These are phyloP conservation scores for Pichia scutulata DNA, from an alignment of 805 yeast genomes.

Conservation along the genomic window DNA sequence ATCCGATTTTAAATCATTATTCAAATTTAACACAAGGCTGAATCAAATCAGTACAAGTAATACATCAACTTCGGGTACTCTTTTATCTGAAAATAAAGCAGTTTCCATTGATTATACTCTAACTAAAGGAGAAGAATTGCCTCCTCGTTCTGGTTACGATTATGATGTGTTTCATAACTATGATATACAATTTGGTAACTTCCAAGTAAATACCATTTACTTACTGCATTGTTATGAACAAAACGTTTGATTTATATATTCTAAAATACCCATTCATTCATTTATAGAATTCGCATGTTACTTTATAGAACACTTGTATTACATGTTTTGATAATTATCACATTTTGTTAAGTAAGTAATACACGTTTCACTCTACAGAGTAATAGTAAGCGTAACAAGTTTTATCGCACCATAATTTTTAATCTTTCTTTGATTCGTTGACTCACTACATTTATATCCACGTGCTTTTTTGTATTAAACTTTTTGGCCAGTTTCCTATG, in stretches of 20 bases:
- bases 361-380: no score
- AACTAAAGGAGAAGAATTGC: constrained; percentile 19
- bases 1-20: constrained; percentile 6
- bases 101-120: constrained; percentile 14
- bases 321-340: no score
- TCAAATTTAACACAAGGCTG: constrained; percentile 2
- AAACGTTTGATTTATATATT: neutral
- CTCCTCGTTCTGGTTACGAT: constrained; percentile 23
- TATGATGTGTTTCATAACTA: constrained; percentile 20
- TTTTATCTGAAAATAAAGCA: constrained; percentile 5
- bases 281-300: neutral
- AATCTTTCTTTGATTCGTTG: neutral
- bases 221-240: constrained; percentile 13
- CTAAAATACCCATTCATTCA: neutral
- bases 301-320: no score
- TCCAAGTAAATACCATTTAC: constrained; percentile 19
- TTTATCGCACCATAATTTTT: neutral
- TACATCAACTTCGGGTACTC: constrained; percentile 6
- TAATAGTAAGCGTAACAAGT: no score
- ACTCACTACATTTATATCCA: no score
- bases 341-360: no score
- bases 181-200: constrained; percentile 14
- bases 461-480: no score
- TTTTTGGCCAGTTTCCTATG: neutral
- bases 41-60: neutral